Evolutionary conservation across 441 rosid species (phyloP), one percentile per base, ranked within the genome.

Genomic region (Adansonia rubrostipa): DNA sequence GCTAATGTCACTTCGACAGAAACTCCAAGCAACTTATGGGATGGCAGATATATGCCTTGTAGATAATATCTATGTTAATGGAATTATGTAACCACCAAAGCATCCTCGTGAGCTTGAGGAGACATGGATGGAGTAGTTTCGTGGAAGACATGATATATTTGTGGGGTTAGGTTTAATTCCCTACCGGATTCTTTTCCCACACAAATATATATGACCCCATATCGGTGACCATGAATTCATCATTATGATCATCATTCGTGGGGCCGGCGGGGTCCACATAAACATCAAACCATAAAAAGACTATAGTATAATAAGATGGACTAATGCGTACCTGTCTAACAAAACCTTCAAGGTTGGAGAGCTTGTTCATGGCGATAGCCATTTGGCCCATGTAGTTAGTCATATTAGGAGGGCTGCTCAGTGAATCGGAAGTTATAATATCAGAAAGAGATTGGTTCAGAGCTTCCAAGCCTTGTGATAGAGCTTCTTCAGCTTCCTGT

Each of bases 401-500:
- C 91, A 93, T 87, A 87, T 90, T 91, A 5, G 96, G 94, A 77
- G 97, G 93, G 71, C 82, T 82, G 82, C 90, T 86, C 69, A 95
- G 82, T 8, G 99, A 87, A 58, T 93, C 99, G 0, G 97, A 89
- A 58, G 97, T 84, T 57, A 96, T 92, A 73, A 93, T 91, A 58
- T 96, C 93, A 6, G 92, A 90, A 20, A 96, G 81, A 1, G 99
- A 92, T 76, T 92, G 99, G 60, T 89, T 90, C 44, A 96, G 89
- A 48, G 93, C 90, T 68, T 92, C 99, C 6, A 89, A 92, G 54
- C 99, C 97, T 69, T 89, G 98, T 0, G 99, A 88, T 56, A 96
- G 87, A 64, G 98, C 95, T n/a, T 96, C 99, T 79, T 96, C 99
- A 0, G 97, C 88, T 68, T 90, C 96, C 65, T 91, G 99, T 22